phyloP scores from a whole-genome alignment of 2,329 filamentous ascomycete genomes.

The Claviceps sp. region DNA sequence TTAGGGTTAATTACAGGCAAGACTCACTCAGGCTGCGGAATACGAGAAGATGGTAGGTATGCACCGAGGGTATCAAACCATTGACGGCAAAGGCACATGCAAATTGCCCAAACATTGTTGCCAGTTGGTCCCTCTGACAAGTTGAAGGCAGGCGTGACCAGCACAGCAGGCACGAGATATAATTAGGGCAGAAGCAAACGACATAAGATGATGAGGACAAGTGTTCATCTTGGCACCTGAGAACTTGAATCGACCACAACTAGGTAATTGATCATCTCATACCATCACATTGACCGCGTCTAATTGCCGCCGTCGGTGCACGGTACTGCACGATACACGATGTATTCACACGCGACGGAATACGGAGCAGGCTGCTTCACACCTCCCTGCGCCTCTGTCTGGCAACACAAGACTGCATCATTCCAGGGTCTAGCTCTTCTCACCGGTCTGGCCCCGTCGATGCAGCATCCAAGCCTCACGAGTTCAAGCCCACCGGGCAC shows the following conservation, averaged over 20 bases:
- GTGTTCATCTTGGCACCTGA: neutral
- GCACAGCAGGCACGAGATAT: neutral
- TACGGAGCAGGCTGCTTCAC: neutral
- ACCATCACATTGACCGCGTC: neutral
- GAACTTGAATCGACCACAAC: neutral
- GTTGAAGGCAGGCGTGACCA: conserved; percentile 2
- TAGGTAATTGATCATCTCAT: neutral
- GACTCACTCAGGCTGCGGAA: conserved; percentile 2
- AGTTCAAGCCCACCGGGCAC: neutral
- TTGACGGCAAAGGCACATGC: neutral
- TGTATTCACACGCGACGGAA: neutral
- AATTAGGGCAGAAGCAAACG: no score
- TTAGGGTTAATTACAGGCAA: conserved; percentile 3
- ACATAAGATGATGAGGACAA: no score
- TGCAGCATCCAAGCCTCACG: neutral
- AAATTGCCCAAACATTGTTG: neutral
- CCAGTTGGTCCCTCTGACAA: neutral
- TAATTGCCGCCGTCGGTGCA: neutral
- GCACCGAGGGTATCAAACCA: neutral
- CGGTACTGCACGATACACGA: neutral
- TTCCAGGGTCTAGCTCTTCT: neutral
- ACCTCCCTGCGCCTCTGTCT: neutral
- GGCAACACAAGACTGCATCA: neutral
- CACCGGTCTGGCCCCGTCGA: neutral
- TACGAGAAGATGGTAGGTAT: conserved; percentile 3